Base-by-base conservation (phyloP, 768 basidiomycete species). In the Fomitopsis serialis region DNA sequence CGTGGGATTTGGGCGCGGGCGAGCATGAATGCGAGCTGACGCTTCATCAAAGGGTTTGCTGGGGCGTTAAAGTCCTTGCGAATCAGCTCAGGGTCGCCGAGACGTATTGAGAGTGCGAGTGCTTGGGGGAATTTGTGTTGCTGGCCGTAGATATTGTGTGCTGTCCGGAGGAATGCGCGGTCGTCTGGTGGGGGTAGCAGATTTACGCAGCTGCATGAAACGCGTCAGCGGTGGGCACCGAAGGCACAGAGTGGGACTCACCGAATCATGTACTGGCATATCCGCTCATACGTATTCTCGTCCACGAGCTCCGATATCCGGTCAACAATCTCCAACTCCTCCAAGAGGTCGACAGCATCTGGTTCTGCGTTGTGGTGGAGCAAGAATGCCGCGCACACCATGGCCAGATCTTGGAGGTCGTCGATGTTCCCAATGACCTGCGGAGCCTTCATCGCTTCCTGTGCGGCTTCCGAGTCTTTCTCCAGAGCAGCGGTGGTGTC, bases 201-300 rank as follows among this genome's bases (percentile, higher is more conserved):
- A 63, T 84, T 87, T 5, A 98, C 90, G 60, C 93, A 96, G 66
- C 91, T 84, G 56, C 15, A 37, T 50, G 35, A 46, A 10, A 49
- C 43, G 49, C n/a, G 57, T 56, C 58, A 48, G 55, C 49, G 56
- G 32, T 36, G 12, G 21, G 17, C 7, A 2, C 46, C 25, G 40
- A 59, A 25, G 1, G 62, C 27, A 50, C 50, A 27, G 37, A 24
- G 27, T 24, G 0, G 37, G 47, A 72, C 84, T 60, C 60, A 91
- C 89, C 88, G 82, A 66, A 96, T 85, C 92, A 98, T 98, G 68
- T 99, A 99, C 47, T 89, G 84, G 61, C 94, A 96, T 5, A 99
- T 95, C 48, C 97, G 84, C 46, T 74, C 76, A 63, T 80, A 98
- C 0, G 90, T 95, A 69, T 95, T 90, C 24, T 85, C 78, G 61